These are phyloP conservation scores for Madurella fahalii DNA, from an alignment of 2,329 filamentous ascomycete species.

Conservation along the genomic window DNA sequence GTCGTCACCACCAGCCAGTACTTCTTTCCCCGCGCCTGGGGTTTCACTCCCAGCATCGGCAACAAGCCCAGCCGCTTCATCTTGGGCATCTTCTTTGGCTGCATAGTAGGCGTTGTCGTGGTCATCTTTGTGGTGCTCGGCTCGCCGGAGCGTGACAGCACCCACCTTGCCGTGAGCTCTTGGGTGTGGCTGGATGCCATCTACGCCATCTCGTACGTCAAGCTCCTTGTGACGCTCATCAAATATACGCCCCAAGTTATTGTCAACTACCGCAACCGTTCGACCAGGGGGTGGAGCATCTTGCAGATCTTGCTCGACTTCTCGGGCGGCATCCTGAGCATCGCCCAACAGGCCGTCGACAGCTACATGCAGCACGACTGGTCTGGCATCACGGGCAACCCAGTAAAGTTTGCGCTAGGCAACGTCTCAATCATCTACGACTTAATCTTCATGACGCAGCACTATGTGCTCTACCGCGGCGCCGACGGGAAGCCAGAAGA, in stretches of 20 bases:
- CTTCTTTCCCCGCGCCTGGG: conserved; percentile 69
- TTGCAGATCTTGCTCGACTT: conserved; percentile 80
- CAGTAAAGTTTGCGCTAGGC: conserved; percentile 81
- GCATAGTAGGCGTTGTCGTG: conserved; percentile 54
- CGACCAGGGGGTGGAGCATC: conserved; percentile 86
- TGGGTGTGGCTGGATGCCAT: conserved; percentile 63
- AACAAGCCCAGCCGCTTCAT: conserved; percentile 58
- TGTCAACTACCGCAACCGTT: conserved; percentile 78
- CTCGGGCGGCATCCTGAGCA: conserved; percentile 72
- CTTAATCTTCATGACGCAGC: conserved; percentile 78
- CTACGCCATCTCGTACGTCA: conserved; percentile 77
- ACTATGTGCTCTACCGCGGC: conserved; percentile 71
- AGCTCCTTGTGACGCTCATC: conserved; percentile 80
- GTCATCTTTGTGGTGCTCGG: conserved; percentile 46
- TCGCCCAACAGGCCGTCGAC: conserved; percentile 79
- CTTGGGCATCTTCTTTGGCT: conserved; percentile 65
- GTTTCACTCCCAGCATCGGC: conserved; percentile 60
- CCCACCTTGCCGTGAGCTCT: conserved; percentile 37
- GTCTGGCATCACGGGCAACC: conserved; percentile 87
- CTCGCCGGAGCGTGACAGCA: conserved; percentile 32
- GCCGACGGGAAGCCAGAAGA: conserved; percentile 32
- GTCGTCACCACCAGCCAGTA: conserved; percentile 71
- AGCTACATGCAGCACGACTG: conserved; percentile 81
- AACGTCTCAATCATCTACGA: conserved; percentile 88
- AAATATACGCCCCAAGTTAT: conserved; percentile 90